A percentile compares a stretch with the other conserved stretches of the same genome.
Conservation (phyloP, 305 asterid genomes). For the Andrographis paniculata region DNA sequence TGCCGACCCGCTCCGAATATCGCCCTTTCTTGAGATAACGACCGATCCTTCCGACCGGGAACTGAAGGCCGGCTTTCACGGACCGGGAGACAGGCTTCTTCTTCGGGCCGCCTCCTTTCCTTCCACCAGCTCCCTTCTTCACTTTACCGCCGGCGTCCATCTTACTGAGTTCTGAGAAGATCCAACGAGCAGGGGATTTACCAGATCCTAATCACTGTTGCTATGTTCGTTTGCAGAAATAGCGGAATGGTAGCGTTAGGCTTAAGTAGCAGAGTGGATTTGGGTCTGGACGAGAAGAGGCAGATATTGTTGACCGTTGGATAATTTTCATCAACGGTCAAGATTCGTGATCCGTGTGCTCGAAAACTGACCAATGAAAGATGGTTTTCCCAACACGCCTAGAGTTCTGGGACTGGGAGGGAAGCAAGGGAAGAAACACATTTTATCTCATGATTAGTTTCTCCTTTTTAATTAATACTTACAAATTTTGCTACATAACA, state of each 20-base stretch:
- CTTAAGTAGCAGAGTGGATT: not conserved
- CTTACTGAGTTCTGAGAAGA: too few species aligned
- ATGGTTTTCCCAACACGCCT: not conserved
- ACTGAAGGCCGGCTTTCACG: conserved; percentile 25
- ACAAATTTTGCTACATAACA: too few species aligned
- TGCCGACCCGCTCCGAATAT: conserved; percentile 21
- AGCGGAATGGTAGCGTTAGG: not conserved
- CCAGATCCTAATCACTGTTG: not conserved
- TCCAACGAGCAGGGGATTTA: not conserved
- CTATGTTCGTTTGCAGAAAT: not conserved
- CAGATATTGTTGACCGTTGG: not conserved
- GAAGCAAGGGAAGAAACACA: not conserved
- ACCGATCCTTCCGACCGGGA: conserved; percentile 27
- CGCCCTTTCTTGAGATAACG: conserved; percentile 26
- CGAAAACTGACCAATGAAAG: not conserved
- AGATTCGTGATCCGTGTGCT: not conserved
- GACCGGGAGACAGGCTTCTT: conserved; percentile 28
- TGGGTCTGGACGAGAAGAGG: not conserved
- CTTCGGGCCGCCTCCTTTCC: conserved; percentile 26
- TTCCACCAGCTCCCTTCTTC: conserved; percentile 27
- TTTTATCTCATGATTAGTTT: not conserved
- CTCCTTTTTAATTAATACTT: too few species aligned
- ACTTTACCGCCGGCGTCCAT: conserved; percentile 13
- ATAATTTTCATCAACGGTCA: not conserved
- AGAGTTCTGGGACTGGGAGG: not conserved